These are phyloP conservation scores for Colletotrichum tropicicola DNA, from an alignment of 2,329 filamentous ascomycete genomes.

Conservation along the genomic window DNA sequence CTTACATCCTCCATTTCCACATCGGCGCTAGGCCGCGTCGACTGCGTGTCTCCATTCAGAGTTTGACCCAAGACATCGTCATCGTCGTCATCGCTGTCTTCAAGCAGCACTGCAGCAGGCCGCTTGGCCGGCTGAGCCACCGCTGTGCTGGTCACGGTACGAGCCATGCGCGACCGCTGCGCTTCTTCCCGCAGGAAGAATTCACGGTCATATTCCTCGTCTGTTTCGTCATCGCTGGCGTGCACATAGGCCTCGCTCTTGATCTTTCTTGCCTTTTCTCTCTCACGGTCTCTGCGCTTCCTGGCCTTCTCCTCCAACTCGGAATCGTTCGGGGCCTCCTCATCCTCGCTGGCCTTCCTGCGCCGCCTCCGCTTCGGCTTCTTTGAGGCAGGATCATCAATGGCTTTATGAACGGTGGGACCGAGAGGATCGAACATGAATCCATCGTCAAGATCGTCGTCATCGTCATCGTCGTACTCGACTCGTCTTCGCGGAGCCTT, in stretches of 20 bases:
- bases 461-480: constrained; percentile 75
- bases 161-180: constrained; percentile 44
- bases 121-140: constrained; percentile 37
- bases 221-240: constrained; percentile 88
- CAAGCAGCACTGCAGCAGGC: constrained; percentile 35
- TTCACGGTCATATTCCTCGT: constrained; percentile 73
- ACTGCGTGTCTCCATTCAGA: constrained; percentile 31
- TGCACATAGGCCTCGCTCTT: constrained; percentile 87
- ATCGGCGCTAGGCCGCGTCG: constrained; percentile 29
- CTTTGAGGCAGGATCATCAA: constrained; percentile 51
- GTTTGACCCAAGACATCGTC: constrained; percentile 27
- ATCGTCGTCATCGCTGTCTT: constrained; percentile 35
- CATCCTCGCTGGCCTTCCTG: constrained; percentile 53
- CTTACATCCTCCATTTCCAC: constrained; percentile 37
- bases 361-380: constrained; percentile 54
- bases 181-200: constrained; percentile 84
- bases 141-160: constrained; percentile 41
- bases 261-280: constrained; percentile 80
- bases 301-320: constrained; percentile 72
- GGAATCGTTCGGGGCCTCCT: constrained; percentile 63
- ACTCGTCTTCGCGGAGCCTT: constrained; percentile 62
- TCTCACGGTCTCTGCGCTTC: constrained; percentile 71
- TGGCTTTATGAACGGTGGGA: constrained; percentile 64
- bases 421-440: constrained; percentile 76
- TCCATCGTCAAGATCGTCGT: constrained; percentile 57